Evolutionary conservation across 139 green algal species (phyloP), one percentile per base, ranked within the genome.

Genomic region (Trebouxia sp.): DNA sequence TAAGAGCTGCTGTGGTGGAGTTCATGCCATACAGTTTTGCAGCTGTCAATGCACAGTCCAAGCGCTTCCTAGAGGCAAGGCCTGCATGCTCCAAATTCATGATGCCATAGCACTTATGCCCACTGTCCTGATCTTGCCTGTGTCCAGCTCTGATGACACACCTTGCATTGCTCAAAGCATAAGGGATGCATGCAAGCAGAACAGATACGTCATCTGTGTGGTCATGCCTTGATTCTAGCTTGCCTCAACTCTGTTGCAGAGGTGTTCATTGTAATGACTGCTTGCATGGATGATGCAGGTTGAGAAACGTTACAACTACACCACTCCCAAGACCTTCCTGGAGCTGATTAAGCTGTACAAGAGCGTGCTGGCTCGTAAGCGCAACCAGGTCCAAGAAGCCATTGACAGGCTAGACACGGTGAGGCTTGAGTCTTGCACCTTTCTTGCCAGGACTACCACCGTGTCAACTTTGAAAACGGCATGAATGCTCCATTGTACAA

Each of bases 321-420:
- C 92, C 43, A 97, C 94, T 2, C 94, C 94, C 65, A 97, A 97
- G 91, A 95, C 92, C 0, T 96, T 96, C 88, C 77, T 97, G 51
- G 92, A 96, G 91, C 86, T 96, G 32, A 96, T 96, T 87, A 94
- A 95, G 89, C 90, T 97, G 35, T 97, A 96, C 90, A 95, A 95
- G 87, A 93, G 82, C 65, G 82, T 95, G 80, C 91, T 96, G 30
- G 66, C 84, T 1, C 41, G 67, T 32, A 94, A 94, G 86, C 89
- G 90, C 28, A 85, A 91, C 26, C 55, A 67, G 43, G 48, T 65
- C 14, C 58, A 88, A 67, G 78, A 86, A 37, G 80, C 75, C 78
- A 88, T 91, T 32, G 89, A 92, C 70, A 87, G 92, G 35, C 91
- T 97, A 42, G 90, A 95, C 80, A 95, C 92, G 37, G 62, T 72